These are phyloP conservation scores for Lipomyces chichibuensis DNA, from an alignment of 805 yeast species.

Conservation along the genomic window DNA sequence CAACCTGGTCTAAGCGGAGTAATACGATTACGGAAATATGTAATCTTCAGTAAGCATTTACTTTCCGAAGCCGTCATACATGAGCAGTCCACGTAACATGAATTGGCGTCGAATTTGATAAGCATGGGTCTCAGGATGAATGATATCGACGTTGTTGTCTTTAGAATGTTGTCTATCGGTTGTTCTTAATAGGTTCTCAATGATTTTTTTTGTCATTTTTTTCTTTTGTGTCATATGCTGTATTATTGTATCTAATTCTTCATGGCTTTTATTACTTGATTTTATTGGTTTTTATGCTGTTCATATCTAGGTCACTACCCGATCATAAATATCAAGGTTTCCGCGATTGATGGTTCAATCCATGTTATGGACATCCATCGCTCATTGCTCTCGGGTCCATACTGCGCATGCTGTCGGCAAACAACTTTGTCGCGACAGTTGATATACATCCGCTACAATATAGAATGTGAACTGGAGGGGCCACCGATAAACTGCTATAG, in stretches of 20 bases:
- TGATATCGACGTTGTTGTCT: neutral
- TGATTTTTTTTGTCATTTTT: neutral
- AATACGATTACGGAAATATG: neutral
- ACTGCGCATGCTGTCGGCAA: neutral
- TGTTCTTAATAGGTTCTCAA: neutral
- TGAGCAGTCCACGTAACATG: neutral
- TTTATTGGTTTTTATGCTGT: neutral
- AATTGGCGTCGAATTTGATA: neutral
- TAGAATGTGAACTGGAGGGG: too few relatives aligned
- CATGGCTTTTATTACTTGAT: neutral
- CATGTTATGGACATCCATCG: neutral
- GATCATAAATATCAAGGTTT: neutral
- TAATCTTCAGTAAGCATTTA: neutral
- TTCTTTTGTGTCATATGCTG: neutral
- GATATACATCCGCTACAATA: too few relatives aligned
- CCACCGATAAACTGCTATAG: too few relatives aligned
- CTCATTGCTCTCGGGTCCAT: neutral
- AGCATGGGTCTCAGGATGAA: neutral
- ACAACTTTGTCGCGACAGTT: too few relatives aligned
- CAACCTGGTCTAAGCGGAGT: neutral
- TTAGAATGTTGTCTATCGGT: neutral
- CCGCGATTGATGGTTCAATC: neutral
- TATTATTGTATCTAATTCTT: neutral
- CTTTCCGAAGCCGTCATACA: neutral
- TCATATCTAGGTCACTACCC: neutral